Evolutionary conservation across 192 early-diverging fungal species (phyloP).

Genomic region (Coemansia sp.): DNA sequence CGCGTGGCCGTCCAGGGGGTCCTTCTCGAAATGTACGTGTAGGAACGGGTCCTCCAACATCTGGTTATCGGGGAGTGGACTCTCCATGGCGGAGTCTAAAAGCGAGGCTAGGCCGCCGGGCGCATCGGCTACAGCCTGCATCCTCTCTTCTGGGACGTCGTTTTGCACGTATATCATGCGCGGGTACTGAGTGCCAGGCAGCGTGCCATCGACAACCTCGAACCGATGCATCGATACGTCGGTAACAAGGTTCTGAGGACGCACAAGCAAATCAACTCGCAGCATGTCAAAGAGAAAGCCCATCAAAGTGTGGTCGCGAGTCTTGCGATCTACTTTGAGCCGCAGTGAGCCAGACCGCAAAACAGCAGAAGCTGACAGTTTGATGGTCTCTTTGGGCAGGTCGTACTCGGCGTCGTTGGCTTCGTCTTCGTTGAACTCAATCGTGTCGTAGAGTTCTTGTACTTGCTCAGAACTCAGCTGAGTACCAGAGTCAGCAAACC

Average conservation of each 20-base stretch:
- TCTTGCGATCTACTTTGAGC: slow-evolving; percentile 61
- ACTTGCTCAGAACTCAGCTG: slow-evolving; percentile 82
- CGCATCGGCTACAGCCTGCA: slow-evolving; percentile 22
- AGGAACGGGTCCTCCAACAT: slow-evolving; percentile 47
- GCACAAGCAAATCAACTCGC: slow-evolving; percentile 46
- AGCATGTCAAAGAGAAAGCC: slow-evolving; percentile 51
- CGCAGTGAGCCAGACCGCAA: slow-evolving; percentile 82
- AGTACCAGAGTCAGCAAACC: slow-evolving; percentile 17
- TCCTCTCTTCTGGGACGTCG: slow-evolving; percentile 21
- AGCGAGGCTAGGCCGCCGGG: slow-evolving; percentile 20
- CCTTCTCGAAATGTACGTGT: slow-evolving; percentile 73
- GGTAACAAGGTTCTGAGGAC: slow-evolving; percentile 43
- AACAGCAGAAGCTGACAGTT: slow-evolving; percentile 63
- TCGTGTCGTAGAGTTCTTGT: slow-evolving; percentile 89
- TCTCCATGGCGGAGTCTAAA: not conserved
- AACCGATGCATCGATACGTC: slow-evolving; percentile 57
- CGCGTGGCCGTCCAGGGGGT: slow-evolving; percentile 87
- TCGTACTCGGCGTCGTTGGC: slow-evolving; percentile 53
- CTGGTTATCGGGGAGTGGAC: slow-evolving; percentile 7
- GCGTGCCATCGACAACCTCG: slow-evolving; percentile 57
- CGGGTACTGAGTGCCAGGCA: slow-evolving; percentile 51
- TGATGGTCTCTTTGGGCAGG: slow-evolving; percentile 59
- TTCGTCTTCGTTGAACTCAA: slow-evolving; percentile 88
- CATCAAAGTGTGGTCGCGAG: slow-evolving; percentile 52
- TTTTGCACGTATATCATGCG: slow-evolving; percentile 56